Conservation (phyloP, 352 stramenopile species). For the Globisporangium middletonii region DNA sequence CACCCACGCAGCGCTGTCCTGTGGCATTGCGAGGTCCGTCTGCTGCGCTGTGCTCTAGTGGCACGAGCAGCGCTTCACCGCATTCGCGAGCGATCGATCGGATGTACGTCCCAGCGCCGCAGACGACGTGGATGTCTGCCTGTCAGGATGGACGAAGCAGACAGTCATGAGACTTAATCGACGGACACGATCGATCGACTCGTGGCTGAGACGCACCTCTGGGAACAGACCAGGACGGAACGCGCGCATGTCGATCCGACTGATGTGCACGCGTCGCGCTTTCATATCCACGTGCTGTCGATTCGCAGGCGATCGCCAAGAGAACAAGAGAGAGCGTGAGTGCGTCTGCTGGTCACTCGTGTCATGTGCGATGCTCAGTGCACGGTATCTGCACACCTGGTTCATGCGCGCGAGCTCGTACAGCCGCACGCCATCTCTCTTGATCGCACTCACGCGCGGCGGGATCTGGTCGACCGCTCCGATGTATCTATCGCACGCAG, state of each 20-base stretch:
- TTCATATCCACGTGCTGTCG: constrained; percentile 49
- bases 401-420: constrained; percentile 71
- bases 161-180: neutral
- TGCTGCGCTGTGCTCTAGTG: constrained; percentile 15
- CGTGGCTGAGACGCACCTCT: constrained; percentile 27
- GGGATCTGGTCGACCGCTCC: constrained; percentile 72
- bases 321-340: too few species aligned
- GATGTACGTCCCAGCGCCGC: constrained; percentile 80
- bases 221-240: constrained; percentile 53
- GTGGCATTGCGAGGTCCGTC: constrained; percentile 23
- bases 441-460: constrained; percentile 75
- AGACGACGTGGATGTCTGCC: constrained; percentile 52
- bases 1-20: constrained; percentile 43
- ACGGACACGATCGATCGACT: too few species aligned
- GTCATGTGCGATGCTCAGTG: neutral
- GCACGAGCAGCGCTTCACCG: constrained; percentile 54
- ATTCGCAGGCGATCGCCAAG: neutral
- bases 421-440: constrained; percentile 66
- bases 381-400: constrained; percentile 23
- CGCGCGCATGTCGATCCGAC: constrained; percentile 44
- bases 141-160: neutral
- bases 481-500: constrained; percentile 43
- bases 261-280: constrained; percentile 55
- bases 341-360: too few species aligned
- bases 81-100: constrained; percentile 83